Conservation (phyloP, 1,139 yeast species). For the Suhomyces choctaworum region DNA sequence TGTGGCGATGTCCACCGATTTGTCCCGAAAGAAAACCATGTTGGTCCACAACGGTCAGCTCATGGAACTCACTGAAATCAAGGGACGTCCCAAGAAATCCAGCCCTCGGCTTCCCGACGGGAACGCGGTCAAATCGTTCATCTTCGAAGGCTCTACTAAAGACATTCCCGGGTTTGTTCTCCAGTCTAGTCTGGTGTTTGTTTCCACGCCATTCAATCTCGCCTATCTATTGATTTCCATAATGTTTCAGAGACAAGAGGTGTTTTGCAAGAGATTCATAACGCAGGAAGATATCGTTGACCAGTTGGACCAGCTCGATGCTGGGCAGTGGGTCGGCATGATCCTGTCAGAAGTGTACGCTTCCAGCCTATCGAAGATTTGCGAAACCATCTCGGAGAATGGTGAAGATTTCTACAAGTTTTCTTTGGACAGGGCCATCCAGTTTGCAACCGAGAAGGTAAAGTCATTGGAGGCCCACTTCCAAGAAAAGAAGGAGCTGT, state of each 20-base stretch:
- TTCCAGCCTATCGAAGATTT: conserved; percentile 31
- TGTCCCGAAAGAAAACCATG: conserved; percentile 21
- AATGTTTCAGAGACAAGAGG: conserved; percentile 30
- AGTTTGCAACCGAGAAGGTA: conserved; percentile 34
- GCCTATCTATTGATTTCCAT: conserved; percentile 42
- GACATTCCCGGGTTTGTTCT: conserved; percentile 28
- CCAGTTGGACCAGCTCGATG: conserved; percentile 24
- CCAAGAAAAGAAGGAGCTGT: conserved; percentile 13
- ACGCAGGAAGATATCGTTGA: conserved; percentile 54
- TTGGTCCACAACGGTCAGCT: conserved; percentile 21
- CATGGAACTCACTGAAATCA: conserved; percentile 37
- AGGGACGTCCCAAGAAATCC: conserved; percentile 23
- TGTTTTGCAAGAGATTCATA: conserved; percentile 35
- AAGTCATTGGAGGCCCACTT: conserved; percentile 29
- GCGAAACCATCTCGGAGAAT: conserved; percentile 49
- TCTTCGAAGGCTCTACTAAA: conserved; percentile 27
- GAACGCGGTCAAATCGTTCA: conserved; percentile 36
- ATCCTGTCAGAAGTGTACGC: conserved; percentile 27
- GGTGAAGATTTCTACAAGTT: conserved; percentile 52
- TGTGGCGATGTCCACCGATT: conserved; percentile 26
- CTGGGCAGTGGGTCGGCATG: conserved; percentile 24
- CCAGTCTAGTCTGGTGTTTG: conserved; percentile 39
- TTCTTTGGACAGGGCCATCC: conserved; percentile 31
- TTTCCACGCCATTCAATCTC: conserved; percentile 45
- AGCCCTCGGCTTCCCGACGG: conserved; percentile 24